Conservation (phyloP, 2,329 filamentous ascomycete species). For the Ascochyta rabiei region DNA sequence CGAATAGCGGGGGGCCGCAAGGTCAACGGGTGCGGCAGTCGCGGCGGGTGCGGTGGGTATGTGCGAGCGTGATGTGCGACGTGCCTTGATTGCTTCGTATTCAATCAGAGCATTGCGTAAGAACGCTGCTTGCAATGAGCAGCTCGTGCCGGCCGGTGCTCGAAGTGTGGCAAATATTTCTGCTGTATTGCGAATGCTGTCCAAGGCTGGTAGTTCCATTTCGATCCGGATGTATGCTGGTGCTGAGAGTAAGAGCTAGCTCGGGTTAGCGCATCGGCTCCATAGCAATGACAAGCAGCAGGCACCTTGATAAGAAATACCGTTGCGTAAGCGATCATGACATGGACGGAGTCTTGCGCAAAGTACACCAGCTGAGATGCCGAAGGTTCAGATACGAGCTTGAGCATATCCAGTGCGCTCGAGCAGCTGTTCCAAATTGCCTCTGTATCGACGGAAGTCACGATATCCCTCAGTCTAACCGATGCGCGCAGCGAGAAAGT, state of each 20-base stretch:
- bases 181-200: not conserved
- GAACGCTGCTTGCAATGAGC: not conserved
- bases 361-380: slow-evolving; percentile 12
- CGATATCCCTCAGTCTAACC: slow-evolving; percentile 1
- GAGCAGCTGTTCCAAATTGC: slow-evolving; percentile 17
- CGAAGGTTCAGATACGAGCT: slow-evolving; percentile 2
- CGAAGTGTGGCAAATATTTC: not conserved
- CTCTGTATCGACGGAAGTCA: slow-evolving; percentile 15
- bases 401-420: slow-evolving; percentile 13
- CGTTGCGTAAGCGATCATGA: slow-evolving; percentile 20
- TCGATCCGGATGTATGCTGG: not conserved
- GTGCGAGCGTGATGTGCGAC: too few species aligned
- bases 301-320: slow-evolving; percentile 21
- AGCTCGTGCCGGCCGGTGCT: not conserved
- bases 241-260: slow-evolving; percentile 1
- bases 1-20: too few species aligned
- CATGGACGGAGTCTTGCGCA: slow-evolving; percentile 18
- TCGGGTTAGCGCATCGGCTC: not conserved
- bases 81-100: not conserved
- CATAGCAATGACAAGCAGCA: too few species aligned
- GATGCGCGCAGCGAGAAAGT: slow-evolving; percentile 11
- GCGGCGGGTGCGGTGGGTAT: too few species aligned
- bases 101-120: not conserved
- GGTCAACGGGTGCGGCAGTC: too few species aligned
- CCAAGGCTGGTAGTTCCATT: not conserved